phyloP scores from a whole-genome alignment of 768 basidiomycete species.

The Russula sp. region DNA sequence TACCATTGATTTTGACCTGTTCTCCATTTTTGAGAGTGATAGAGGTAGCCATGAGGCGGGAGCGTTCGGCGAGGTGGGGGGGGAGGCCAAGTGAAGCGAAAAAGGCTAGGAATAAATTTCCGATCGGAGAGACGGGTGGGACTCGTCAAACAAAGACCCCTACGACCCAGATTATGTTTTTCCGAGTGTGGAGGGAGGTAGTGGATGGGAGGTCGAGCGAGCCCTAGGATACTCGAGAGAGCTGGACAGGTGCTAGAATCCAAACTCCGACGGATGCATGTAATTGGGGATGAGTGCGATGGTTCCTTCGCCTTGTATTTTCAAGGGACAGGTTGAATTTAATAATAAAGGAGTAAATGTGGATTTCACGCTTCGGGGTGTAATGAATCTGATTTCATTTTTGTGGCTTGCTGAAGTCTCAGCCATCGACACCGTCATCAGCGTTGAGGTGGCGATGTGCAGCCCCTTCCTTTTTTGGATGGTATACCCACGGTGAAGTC shows the following conservation, averaged over 20 bases:
- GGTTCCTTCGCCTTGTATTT: not conserved
- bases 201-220: constrained; percentile 13
- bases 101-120: constrained; percentile 10
- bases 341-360: not conserved
- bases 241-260: constrained; percentile 17
- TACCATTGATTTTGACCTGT: constrained; percentile 83
- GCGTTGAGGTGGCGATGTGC: constrained; percentile 1
- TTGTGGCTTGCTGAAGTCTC: not conserved
- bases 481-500: not conserved
- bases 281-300: not conserved
- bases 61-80: constrained; percentile 25
- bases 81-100: constrained; percentile 14
- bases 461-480: constrained; percentile 1
- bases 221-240: constrained; percentile 10
- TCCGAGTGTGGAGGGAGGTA: constrained; percentile 3
- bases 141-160: not conserved
- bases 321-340: not conserved
- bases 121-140: not conserved
- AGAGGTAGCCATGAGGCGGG: constrained; percentile 40
- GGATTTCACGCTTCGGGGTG: not conserved
- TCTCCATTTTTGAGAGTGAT: constrained; percentile 70
- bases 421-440: not conserved
- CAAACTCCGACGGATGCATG: constrained; percentile 22
- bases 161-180: constrained; percentile 1
- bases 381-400: not conserved